phyloP scores from a whole-genome alignment of 169 alveolate species.

The Eimeria zaria region DNA sequence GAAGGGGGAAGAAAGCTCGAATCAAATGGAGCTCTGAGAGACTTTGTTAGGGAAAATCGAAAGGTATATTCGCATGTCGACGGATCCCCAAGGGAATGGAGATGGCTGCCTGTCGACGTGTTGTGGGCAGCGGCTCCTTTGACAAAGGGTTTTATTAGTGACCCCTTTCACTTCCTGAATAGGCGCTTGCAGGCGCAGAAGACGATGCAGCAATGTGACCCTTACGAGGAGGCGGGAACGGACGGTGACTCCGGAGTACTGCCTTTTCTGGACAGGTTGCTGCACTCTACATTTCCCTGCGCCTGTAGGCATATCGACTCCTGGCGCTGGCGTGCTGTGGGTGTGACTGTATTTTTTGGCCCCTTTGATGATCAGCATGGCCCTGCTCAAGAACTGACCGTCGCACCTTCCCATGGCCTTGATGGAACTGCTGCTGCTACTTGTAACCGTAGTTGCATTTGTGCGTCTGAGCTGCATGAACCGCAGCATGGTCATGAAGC shows the following conservation, averaged over 20 bases:
- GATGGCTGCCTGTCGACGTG: constrained; percentile 34
- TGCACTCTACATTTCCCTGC: constrained; percentile 24
- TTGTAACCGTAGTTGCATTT: not conserved
- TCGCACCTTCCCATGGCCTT: not conserved
- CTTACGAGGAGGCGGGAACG: not conserved
- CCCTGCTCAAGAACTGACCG: not conserved
- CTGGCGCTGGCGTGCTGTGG: constrained; percentile 78
- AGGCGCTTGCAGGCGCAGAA: constrained; percentile 11
- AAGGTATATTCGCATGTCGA: constrained; percentile 25
- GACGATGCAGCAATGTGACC: not conserved
- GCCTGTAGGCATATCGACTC: not conserved
- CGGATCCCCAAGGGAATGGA: constrained; percentile 33
- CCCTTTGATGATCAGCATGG: not conserved
- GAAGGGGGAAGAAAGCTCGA: not conserved
- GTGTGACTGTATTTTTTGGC: constrained; percentile 48
- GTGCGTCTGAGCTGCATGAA: not conserved
- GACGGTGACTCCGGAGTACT: not conserved
- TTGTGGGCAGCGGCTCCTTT: constrained; percentile 72
- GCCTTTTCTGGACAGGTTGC: constrained; percentile 1
- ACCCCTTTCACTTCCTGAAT: constrained; percentile 5
- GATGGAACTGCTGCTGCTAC: not conserved
- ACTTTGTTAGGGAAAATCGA: not conserved
- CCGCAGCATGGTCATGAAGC: not conserved
- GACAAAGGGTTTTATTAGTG: constrained; percentile 11
- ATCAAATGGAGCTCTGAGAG: not conserved